These are phyloP conservation scores for Stylonectria norvegica DNA, from an alignment of 2,329 filamentous ascomycete genomes.

Conservation along the genomic window DNA sequence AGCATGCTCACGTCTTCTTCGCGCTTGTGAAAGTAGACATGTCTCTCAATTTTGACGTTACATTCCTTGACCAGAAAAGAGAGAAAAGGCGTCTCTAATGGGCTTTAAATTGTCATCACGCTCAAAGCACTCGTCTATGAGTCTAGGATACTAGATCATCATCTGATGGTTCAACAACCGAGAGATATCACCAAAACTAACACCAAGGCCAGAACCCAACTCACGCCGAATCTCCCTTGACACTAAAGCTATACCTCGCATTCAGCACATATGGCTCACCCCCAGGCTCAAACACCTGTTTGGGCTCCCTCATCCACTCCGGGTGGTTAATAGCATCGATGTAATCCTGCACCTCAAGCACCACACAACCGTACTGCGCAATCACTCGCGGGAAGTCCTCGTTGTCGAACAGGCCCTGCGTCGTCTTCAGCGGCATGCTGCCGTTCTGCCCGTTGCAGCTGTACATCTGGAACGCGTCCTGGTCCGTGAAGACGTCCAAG, in stretches of 20 bases:
- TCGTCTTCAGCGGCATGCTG: conserved; percentile 63
- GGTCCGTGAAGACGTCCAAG: conserved; percentile 77
- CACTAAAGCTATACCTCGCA: conserved; percentile 58
- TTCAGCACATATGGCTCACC: conserved; percentile 60
- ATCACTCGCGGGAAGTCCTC: conserved; percentile 58
- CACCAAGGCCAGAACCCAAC: too few relatives aligned
- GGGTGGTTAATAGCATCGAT: conserved; percentile 93
- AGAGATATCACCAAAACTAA: too few relatives aligned
- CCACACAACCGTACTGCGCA: conserved; percentile 76
- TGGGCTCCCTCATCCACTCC: conserved; percentile 68
- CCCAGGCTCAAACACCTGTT: conserved; percentile 59
- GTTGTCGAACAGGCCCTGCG: conserved; percentile 61
- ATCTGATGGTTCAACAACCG: too few relatives aligned
- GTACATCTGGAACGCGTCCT: conserved; percentile 87
- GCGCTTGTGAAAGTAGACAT: too few relatives aligned
- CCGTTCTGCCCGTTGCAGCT: conserved; percentile 76
- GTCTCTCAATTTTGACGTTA: too few relatives aligned
- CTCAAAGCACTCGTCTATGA: too few relatives aligned
- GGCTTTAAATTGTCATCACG: too few relatives aligned
- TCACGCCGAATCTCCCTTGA: conserved; percentile 38
- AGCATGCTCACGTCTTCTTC: too few relatives aligned
- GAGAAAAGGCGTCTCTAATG: too few relatives aligned
- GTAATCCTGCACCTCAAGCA: conserved; percentile 90
- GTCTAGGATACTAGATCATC: too few relatives aligned
- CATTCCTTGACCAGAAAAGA: too few relatives aligned